Base-by-base conservation (phyloP, 2,329 filamentous ascomycete species). In the Hawksworthiomyces lignivorus region DNA sequence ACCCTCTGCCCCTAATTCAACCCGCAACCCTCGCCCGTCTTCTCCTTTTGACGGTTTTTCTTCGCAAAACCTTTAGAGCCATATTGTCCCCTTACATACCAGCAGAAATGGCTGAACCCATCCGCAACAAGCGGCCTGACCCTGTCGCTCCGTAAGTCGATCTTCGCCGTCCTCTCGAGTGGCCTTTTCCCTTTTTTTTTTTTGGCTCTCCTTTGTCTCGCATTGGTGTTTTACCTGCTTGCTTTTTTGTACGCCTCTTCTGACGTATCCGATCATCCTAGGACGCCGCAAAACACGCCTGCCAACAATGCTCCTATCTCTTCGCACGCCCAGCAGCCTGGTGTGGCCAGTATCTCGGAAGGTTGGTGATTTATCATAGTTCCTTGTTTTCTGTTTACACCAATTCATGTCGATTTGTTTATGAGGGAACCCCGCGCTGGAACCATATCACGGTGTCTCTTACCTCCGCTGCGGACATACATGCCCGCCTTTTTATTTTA, bases 261-360 rank as follows among this genome's bases (percentile, higher is more conserved):
- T n/a, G n/a, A n/a, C n/a, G n/a, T n/a, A n/a, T 41, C 46, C 54
- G 47, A 54, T 46, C 37, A 41, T 31, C 55, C 56, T 65, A 97
- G 92, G 59, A 98, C 92, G 60, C 92, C 92, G 60, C 92, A 98
- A 70, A 98, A 98, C 73, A 98, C 92, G 43, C 92, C 92, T 54
- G 84, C 87, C 53, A 88, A 81, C 69, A 89, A 90, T 72, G 92
- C 94, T 54, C 92, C 92, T 52, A 97, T 98, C 68, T 94, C 89
- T 41, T 97, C 90, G 49, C 90, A 92, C 67, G 92, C 94, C 55
- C 88, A 95, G 70, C 87, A 95, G 69, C 92, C 92, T 49, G 87
- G 84, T 53, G 83, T 98, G 50, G 73, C 87, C 53, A 96, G 87
- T 66, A 97, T 98, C 72, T 92, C 90, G 66, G 92, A 98, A 80